Percentiles rank a stretch among this genome's conserved stretches.
These are phyloP conservation scores for Colletotrichum kahawae DNA, from an alignment of 2,329 filamentous ascomycete species.

Conservation along the genomic window DNA sequence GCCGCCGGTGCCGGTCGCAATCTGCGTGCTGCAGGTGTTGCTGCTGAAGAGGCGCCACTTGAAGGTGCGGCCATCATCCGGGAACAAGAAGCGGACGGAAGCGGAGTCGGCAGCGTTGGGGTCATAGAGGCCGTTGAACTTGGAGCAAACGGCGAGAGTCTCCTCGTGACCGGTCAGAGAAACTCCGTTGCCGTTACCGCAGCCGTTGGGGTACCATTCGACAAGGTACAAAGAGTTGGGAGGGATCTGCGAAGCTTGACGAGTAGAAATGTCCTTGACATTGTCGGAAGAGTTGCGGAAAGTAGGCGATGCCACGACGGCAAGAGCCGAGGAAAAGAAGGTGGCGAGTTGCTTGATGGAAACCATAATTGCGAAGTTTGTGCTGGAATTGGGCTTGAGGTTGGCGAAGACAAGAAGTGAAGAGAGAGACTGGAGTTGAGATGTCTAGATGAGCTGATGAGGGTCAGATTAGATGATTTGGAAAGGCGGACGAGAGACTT, in stretches of 20 bases:
- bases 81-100: neutral
- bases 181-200: neutral
- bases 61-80: neutral
- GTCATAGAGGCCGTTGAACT: conserved; percentile 4
- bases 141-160: neutral
- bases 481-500: neutral
- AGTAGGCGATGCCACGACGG: neutral
- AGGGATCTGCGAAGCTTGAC: neutral
- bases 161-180: neutral
- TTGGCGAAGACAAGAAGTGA: neutral
- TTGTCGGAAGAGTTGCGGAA: neutral
- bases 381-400: neutral
- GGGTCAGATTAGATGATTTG: neutral
- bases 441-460: neutral
- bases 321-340: neutral
- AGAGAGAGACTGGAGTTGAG: neutral
- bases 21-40: neutral
- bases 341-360: neutral
- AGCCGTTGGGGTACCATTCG: neutral
- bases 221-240: neutral
- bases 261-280: neutral
- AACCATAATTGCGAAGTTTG: neutral
- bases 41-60: neutral
- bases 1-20: neutral
- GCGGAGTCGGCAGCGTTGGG: neutral